A percentile compares a stretch with the other conserved stretches of the same genome.
Evolutionary conservation across 306 rosid genomes (phyloP).

Genomic region (Luffa acutangula): DNA sequence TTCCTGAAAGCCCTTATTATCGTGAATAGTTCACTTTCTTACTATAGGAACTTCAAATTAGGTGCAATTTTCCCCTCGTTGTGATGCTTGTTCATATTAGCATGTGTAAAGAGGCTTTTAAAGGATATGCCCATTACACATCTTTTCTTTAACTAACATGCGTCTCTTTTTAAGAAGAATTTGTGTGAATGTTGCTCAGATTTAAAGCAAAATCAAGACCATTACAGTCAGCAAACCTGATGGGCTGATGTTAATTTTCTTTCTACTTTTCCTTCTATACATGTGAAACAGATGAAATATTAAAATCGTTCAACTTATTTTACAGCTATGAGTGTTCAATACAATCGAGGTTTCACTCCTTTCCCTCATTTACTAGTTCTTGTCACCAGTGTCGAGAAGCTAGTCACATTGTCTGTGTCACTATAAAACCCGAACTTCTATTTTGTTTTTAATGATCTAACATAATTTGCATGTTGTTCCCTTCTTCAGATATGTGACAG

Average conservation of each 20-base stretch:
- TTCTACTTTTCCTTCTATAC: neutral
- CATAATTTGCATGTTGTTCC: conserved; percentile 12
- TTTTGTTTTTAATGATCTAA: conserved; percentile 6
- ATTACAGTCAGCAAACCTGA: neutral
- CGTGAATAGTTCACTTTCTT: neutral
- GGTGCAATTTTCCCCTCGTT: neutral
- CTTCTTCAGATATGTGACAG: conserved; percentile 76
- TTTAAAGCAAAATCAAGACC: neutral
- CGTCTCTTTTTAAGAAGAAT: neutral
- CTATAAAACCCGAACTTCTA: neutral
- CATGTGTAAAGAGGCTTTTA: neutral
- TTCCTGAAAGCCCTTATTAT: neutral
- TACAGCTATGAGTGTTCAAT: neutral
- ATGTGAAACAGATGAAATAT: neutral
- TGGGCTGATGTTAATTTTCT: neutral
- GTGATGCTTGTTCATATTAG: neutral
- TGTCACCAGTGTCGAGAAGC: neutral
- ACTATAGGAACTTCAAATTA: neutral
- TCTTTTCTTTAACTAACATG: neutral
- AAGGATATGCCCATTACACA: neutral
- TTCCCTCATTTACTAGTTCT: neutral
- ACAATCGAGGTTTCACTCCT: neutral
- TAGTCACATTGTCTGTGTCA: neutral
- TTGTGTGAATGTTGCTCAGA: neutral
- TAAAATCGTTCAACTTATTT: neutral